Evolutionary conservation across 257 asterid genomes (phyloP), one percentile per base, ranked within the genome.

Genomic region (Apocynum venetum): DNA sequence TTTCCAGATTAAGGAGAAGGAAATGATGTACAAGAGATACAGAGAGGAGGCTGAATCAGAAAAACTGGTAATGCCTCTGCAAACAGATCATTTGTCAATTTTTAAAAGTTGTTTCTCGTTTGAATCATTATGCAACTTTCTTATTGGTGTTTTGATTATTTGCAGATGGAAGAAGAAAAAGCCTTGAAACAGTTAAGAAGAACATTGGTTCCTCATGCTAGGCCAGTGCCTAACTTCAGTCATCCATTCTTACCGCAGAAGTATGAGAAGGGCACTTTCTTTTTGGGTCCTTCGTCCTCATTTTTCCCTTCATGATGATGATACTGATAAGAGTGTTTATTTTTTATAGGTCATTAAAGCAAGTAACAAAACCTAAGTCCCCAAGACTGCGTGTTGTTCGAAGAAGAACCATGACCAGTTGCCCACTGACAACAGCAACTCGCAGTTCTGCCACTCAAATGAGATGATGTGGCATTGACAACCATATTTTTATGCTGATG

Each of bases 161-260:
- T 70, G 72, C 73, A 94, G 98, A 88, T 93, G 96, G 98, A 95
- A 85, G 99, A 93, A 75, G 98, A 95, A 85, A 93, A 91, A 88
- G 97, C 99, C 47, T 81, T 95, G 84, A 95, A 95, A 81, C 97
- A 93, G 82, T 46, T 91, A 73, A 73, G 98, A 73, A 87, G 95
- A 82, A 91, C 94, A n/a, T 80, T 93, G 81, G 91, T 93, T 59
- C 94, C 93, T 13, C 98, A 87, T 80, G 96, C 97, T 59, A 88
- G 96, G 81, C 94, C 96, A 0, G 94, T 89, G 41, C 98, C 98
- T 2, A 88, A 88, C 3, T 95, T 91, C 56, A 78, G 86, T 53
- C 82, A 86, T 75, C 98, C 98, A 46, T 95, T 95, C 93, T 76
- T 90, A 82, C 98, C 98, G 20, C 96, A 88, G 2, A 93, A 83